These are phyloP conservation scores for Neurospora terricola DNA, from an alignment of 495 filamentous ascomycete genomes.

Conservation along the genomic window DNA sequence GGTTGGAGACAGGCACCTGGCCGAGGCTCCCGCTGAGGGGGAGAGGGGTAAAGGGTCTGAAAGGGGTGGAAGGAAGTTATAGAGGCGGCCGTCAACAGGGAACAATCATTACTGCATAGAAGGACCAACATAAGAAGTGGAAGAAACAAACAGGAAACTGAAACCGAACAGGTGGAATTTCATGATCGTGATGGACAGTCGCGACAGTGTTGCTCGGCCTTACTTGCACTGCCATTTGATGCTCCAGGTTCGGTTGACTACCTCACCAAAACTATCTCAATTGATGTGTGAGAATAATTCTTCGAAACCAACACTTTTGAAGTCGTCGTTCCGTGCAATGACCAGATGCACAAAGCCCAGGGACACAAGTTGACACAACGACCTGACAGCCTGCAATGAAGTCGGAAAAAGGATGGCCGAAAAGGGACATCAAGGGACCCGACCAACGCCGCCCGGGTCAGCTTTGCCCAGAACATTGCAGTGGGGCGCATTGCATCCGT, in stretches of 20 bases:
- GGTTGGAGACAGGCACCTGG: neutral
- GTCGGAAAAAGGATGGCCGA: neutral
- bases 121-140: neutral
- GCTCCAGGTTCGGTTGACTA: neutral
- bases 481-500: neutral
- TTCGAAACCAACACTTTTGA: neutral
- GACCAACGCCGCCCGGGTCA: neutral
- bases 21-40: neutral
- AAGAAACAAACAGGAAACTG: neutral
- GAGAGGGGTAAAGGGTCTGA: neutral
- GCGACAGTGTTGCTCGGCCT: neutral
- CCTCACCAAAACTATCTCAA: neutral
- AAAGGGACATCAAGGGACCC: neutral
- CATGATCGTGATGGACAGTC: neutral
- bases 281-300: neutral
- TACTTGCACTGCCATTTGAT: neutral
- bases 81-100: neutral
- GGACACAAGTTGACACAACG: neutral
- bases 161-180: neutral
- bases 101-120: neutral
- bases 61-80: neutral
- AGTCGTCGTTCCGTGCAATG: neutral
- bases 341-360: neutral
- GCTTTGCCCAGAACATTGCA: neutral
- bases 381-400: neutral